Conservation (phyloP, 306 rosid species). For the Chamaecrista fasciculata region DNA sequence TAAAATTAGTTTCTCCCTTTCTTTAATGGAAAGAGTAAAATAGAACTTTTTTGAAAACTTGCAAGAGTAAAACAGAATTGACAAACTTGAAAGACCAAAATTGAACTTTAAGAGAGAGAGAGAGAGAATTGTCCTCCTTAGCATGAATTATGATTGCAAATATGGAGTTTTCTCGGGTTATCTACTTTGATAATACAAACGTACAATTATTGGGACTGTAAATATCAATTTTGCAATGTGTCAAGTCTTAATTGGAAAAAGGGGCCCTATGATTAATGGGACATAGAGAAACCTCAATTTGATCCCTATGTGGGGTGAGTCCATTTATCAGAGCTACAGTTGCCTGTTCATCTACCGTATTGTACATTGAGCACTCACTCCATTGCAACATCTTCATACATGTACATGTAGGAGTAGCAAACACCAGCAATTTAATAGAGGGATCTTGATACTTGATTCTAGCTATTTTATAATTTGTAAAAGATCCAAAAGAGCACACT, state of each 20-base stretch:
- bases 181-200: not conserved
- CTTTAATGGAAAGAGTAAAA: no score
- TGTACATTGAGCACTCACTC: conserved; percentile 19
- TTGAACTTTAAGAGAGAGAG: no score
- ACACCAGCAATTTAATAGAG: conserved; percentile 27
- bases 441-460: not conserved
- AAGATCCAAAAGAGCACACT: not conserved
- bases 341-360: conserved; percentile 20
- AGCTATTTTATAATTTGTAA: not conserved
- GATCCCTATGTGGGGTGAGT: conserved; percentile 47
- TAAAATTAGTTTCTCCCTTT: no score
- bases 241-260: not conserved
- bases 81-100: no score
- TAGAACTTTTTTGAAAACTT: no score
- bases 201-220: conserved; percentile 20
- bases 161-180: not conserved
- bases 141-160: not conserved
- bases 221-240: conserved; percentile 21
- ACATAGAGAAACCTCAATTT: conserved; percentile 20
- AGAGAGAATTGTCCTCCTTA: not conserved
- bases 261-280: conserved; percentile 20
- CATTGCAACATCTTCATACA: not conserved
- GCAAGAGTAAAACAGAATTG: no score
- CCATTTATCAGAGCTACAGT: conserved; percentile 36
- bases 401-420: not conserved